Base-by-base conservation (phyloP, 352 stramenopile genomes). In the Globisporangium viniferum region DNA sequence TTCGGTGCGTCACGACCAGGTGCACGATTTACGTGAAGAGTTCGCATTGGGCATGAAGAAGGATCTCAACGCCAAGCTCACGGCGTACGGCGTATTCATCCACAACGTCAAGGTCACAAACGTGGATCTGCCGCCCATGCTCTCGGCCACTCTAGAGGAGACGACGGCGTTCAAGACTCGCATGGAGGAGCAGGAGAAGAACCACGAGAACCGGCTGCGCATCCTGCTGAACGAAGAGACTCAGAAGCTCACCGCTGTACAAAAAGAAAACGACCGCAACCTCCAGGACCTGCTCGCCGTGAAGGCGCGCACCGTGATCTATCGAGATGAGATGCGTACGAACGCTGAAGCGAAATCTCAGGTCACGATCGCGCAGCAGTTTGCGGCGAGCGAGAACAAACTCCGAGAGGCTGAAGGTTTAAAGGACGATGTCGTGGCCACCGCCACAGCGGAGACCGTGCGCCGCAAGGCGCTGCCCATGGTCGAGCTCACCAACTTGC, bases 121-220 rank as follows among this genome's bases (percentile, higher is more conserved):
- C 71, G 87, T 95, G 6, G 87, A 88, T 18, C 69, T 96, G 20
- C 87, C 87, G 1, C 51, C 72, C 7, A 72, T 76, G 31, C 72
- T 96, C 5, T 94, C 85, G 8, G 67, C 71, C 24, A 91, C 79
- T 18, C 77, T 96, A 20, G 89, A 96, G 63, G 80, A 89, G 54
- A 94, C 86, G 36, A 92, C 87, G 14, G 84, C 83, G 20, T 94
- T 95, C 74, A 94, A 96, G 78, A 94, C 87, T 8, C 79, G 84
- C 29, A 96, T 96, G 83, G 82, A 92, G 54, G 87, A 96, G 73
- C 86, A 94, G 68, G 87, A 95, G 69, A 96, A 96, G 77, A 94
- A 92, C 65, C 86, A 96, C 64, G 86, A 95, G 76, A 96, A 93
- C 75, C 84, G 87, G 22, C 71, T 94, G 73, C 79, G 89, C 29